These are phyloP conservation scores for Diplodia intermedia DNA, from an alignment of 2,329 filamentous ascomycete genomes.

Conservation along the genomic window DNA sequence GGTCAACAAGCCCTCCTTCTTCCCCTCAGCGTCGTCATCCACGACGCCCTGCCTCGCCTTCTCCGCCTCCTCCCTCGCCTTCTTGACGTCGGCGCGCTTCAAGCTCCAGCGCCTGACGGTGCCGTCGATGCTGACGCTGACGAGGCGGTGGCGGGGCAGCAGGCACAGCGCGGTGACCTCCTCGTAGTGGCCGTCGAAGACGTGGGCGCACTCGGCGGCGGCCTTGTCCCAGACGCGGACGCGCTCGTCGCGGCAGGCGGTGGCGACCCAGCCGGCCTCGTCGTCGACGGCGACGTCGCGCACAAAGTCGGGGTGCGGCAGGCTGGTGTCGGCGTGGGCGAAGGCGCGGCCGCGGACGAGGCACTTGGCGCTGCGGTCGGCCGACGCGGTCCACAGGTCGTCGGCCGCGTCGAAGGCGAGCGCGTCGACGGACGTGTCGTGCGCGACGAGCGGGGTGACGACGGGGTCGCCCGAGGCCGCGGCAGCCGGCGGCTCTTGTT, in stretches of 20 bases:
- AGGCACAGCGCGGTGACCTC: conserved; percentile 85
- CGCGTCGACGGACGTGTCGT: conserved; percentile 90
- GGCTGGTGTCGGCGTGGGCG: conserved; percentile 68
- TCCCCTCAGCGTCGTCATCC: conserved; percentile 54
- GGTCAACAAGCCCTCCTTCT: conserved; percentile 68
- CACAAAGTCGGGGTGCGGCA: conserved; percentile 88
- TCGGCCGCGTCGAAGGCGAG: conserved; percentile 74
- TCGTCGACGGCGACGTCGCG: conserved; percentile 75
- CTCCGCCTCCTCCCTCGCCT: conserved; percentile 59
- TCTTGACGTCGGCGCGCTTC: conserved; percentile 65
- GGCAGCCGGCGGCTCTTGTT: conserved; percentile 36
- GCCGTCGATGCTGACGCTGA: conserved; percentile 88
- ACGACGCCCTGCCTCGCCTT: conserved; percentile 56
- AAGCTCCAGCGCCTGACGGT: conserved; percentile 87
- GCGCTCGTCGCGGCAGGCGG: conserved; percentile 89
- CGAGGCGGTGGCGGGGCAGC: conserved; percentile 58
- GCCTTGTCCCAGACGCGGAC: conserved; percentile 84
- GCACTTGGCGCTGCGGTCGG: conserved; percentile 86
- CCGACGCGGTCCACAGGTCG: conserved; percentile 91
- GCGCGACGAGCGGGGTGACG: conserved; percentile 70
- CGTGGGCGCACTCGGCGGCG: conserved; percentile 75
- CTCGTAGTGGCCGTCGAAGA: conserved; percentile 85
- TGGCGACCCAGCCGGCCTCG: conserved; percentile 79
- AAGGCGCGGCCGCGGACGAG: conserved; percentile 70
- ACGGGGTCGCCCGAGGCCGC: conserved; percentile 40